Base-by-base conservation (phyloP, 768 basidiomycete species). In the Saitozyma sp. region DNA sequence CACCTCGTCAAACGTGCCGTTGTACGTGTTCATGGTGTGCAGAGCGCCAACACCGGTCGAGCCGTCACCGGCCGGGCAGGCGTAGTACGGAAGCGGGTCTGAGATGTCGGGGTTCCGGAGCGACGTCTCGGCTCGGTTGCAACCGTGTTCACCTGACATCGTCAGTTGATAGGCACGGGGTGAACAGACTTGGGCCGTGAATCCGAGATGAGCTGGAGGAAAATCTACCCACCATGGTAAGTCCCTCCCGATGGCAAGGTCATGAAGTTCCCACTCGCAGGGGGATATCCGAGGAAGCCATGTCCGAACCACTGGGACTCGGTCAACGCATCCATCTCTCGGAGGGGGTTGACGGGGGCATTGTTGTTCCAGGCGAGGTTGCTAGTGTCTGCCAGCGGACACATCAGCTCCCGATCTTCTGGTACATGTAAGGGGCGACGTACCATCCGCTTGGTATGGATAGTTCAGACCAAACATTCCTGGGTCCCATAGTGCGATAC, bases 401-500 rank as follows among this genome's bases (percentile, higher is more conserved):
- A 6, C 46, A 48, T 48, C 14, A 14, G 46, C 14, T 48, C 46
- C 46, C 14, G 46, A 48, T 48, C 14, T 14, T 2, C 14, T 14
- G 46, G 17, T 48, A 48, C 3, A 48, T 48, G 46, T 14, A 45
- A 41, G 9, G 20, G 17, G 13, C 8, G 11, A 57, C 67, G 49
- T 49, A 71, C 70, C 67, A 37, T 46, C 64, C 9, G 61, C 56
- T 56, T 71, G 68, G 20, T 63, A 40, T 8, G 73, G 73, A 20
- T 57, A 74, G 46, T 74, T 74, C 43, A 62, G 41, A n/a, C 73
- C 73, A 50, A 74, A 74, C 66, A 74, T 61, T 38, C 65, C 70
- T 45, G 63, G 59, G 62, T 71, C 58, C 66, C 66, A 73, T n/a
- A 70, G 56, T 29, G 69, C 64, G 46, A 67, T 64, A 60, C 29